Conservation (phyloP, 164 flowering plant species). For the Echeveria elegans region DNA sequence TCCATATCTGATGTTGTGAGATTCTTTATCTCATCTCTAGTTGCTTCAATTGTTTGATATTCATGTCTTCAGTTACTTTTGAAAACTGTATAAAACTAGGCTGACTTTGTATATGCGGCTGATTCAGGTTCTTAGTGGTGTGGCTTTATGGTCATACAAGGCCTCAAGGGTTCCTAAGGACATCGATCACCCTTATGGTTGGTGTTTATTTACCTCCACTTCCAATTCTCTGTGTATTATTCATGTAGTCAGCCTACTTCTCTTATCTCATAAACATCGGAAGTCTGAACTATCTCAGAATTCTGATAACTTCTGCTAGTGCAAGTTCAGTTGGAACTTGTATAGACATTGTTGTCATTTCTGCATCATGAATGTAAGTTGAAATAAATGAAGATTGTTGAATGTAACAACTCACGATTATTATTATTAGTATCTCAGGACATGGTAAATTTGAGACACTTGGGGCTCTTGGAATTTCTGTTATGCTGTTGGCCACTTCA, state of each 20-base stretch:
- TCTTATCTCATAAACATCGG: too few relatives aligned
- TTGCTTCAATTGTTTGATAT: too few relatives aligned
- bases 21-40: not conserved
- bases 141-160: slow-evolving; percentile 75
- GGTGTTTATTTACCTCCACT: slow-evolving; percentile 30
- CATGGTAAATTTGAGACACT: slow-evolving; percentile 97
- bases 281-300: not conserved
- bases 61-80: not conserved
- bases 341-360: not conserved
- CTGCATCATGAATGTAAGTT: not conserved
- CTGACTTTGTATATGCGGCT: slow-evolving; percentile 7
- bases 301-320: not conserved
- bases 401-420: not conserved
- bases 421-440: slow-evolving; percentile 36
- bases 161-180: slow-evolving; percentile 87
- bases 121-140: slow-evolving; percentile 82
- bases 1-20: slow-evolving; percentile 86
- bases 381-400: not conserved
- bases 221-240: not conserved
- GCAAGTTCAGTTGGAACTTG: not conserved
- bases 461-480: slow-evolving; percentile 94
- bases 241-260: too few relatives aligned
- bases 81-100: not conserved
- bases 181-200: slow-evolving; percentile 98
- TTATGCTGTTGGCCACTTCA: slow-evolving; percentile 81